phyloP scores from a whole-genome alignment of 129 eudicot species.

The Lactuca sativa region DNA sequence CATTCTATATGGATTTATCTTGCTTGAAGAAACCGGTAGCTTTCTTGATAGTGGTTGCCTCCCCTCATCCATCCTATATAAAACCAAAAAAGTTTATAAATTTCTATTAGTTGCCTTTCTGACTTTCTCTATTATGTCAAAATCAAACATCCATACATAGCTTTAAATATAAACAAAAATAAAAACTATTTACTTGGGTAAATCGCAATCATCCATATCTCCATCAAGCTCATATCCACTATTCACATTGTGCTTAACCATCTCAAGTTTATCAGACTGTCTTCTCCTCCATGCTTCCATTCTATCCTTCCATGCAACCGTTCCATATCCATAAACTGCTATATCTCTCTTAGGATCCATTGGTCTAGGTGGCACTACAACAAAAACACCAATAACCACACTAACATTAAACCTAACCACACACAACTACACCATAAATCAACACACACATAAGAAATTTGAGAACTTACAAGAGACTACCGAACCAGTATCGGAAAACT shows the following conservation, averaged over 20 bases:
- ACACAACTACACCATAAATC: background rate
- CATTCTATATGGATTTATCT: conserved; percentile 59
- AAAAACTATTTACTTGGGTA: conserved; percentile 41
- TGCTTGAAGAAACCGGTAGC: conserved; percentile 56
- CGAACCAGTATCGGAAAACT: conserved; percentile 40
- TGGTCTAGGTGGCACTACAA: conserved; percentile 60
- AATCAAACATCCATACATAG: background rate
- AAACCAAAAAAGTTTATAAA: background rate
- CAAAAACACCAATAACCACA: conserved; percentile 2
- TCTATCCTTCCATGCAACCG: conserved; percentile 69
- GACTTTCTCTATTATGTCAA: background rate
- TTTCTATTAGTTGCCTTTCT: too few relatives aligned
- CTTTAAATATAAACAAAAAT: background rate
- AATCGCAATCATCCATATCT: conserved; percentile 42
- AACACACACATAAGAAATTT: background rate
- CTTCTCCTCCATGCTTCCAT: conserved; percentile 57
- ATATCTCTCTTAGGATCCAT: conserved; percentile 61
- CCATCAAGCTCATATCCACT: conserved; percentile 24
- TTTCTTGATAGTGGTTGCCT: conserved; percentile 63
- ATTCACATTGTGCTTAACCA: conserved; percentile 28
- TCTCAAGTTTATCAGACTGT: conserved; percentile 33
- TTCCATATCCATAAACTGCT: conserved; percentile 61
- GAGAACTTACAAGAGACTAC: conserved; percentile 64
- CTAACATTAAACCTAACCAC: background rate
- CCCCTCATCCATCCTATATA: conserved; percentile 58